These are phyloP conservation scores for Apiotrichum laibachii DNA, from an alignment of 1,284 basidiomycete species.

Conservation along the genomic window DNA sequence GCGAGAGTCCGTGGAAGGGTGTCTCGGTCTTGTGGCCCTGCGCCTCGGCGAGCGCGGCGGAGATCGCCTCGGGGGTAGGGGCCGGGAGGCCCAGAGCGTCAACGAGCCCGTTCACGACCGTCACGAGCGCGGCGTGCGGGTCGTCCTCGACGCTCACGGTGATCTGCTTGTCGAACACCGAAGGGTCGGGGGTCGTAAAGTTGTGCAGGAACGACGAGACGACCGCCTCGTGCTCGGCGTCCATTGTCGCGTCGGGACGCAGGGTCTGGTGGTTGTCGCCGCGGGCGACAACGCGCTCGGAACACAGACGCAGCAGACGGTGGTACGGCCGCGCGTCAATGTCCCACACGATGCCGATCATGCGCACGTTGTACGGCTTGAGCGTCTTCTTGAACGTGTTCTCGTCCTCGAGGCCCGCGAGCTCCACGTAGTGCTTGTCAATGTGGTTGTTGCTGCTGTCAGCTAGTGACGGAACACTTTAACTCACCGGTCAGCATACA, in stretches of 20 bases:
- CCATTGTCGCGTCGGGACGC: slow-evolving; percentile 57
- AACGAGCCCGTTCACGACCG: slow-evolving; percentile 61
- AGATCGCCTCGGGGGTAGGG: slow-evolving; percentile 61
- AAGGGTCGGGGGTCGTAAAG: slow-evolving; percentile 64
- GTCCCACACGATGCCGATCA: slow-evolving; percentile 77
- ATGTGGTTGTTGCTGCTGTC: slow-evolving; percentile 80
- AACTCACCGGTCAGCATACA: slow-evolving; percentile 82
- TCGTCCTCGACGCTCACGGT: slow-evolving; percentile 62
- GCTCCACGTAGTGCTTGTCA: slow-evolving; percentile 66
- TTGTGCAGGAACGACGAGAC: slow-evolving; percentile 73
- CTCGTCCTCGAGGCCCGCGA: slow-evolving; percentile 57
- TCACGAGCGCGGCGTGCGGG: slow-evolving; percentile 59
- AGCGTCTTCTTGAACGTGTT: slow-evolving; percentile 24
- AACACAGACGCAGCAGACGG: slow-evolving; percentile 68
- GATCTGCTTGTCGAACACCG: slow-evolving; percentile 65
- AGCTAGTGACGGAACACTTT: background rate
- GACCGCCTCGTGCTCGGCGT: slow-evolving; percentile 70
- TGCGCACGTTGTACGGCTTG: slow-evolving; percentile 55
- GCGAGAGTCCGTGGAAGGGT: slow-evolving; percentile 32
- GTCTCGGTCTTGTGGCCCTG: slow-evolving; percentile 37
- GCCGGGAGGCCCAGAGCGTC: slow-evolving; percentile 54
- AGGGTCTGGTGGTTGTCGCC: slow-evolving; percentile 83
- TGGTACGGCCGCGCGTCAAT: slow-evolving; percentile 58
- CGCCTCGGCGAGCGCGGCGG: slow-evolving; percentile 60
- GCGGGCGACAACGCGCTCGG: slow-evolving; percentile 67